Percentiles rank a stretch among this genome's conserved stretches.
phyloP scores from a whole-genome alignment of 2,329 filamentous ascomycete species.

The Achaetomium macrosporum region DNA sequence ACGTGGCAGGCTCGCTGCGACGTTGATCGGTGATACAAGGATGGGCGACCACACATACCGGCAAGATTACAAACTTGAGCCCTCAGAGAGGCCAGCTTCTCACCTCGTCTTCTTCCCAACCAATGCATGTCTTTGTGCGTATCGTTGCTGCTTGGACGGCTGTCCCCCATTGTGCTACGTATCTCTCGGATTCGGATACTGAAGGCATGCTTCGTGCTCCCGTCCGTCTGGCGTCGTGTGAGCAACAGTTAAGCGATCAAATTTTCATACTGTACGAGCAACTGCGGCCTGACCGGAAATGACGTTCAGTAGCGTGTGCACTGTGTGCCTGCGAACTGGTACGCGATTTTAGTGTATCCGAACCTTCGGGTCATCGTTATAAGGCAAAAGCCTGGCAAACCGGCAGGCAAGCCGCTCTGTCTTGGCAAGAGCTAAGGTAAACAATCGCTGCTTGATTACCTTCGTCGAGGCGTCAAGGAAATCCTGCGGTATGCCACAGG shows the following conservation, averaged over 20 bases:
- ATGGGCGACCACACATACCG: neutral
- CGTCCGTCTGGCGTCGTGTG: no score
- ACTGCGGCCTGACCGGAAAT: no score
- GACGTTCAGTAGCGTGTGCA: no score
- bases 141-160: neutral
- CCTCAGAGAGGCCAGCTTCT: neutral
- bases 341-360: constrained; percentile 35
- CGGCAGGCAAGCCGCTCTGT: no score
- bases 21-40: constrained; percentile 10
- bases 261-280: no score
- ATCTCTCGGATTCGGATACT: neutral
- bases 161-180: neutral
- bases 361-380: constrained; percentile 32
- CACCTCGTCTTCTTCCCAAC: no score
- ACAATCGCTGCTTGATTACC: neutral
- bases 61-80: constrained; percentile 3
- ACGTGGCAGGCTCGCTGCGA: constrained; percentile 16
- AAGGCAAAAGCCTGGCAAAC: constrained; percentile 1
- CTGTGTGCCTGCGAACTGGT: constrained; percentile 4
- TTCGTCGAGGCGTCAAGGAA: neutral
- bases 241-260: no score
- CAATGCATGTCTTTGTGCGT: neutral
- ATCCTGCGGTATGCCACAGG: neutral
- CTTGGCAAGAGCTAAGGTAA: no score
- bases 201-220: no score